These are phyloP conservation scores for Daphne laureola DNA, from an alignment of 441 rosid species.

Conservation along the genomic window DNA sequence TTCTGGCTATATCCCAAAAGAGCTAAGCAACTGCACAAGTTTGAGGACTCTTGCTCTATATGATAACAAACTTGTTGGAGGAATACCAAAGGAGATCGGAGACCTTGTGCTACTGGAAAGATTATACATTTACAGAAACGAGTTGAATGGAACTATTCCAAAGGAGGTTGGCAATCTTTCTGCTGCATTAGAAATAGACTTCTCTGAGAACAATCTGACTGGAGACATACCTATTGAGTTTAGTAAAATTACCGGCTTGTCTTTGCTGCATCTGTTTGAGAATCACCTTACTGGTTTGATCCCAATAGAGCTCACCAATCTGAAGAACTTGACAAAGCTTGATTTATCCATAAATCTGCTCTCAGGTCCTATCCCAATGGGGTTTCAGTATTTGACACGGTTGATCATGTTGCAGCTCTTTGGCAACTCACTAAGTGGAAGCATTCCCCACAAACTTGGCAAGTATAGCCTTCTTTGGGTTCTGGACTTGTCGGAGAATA, in stretches of 20 bases:
- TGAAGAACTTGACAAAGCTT: conserved; percentile 65
- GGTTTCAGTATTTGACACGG: conserved; percentile 57
- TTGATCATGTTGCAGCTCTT: conserved; percentile 75
- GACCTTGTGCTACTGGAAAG: conserved; percentile 34
- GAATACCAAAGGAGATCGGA: conserved; percentile 64
- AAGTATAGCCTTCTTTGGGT: conserved; percentile 64
- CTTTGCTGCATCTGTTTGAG: conserved; percentile 69
- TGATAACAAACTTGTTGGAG: conserved; percentile 65
- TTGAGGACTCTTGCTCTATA: conserved; percentile 63
- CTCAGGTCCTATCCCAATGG: conserved; percentile 66
- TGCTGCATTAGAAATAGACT: conserved; percentile 58
- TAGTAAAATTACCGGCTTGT: conserved; percentile 45
- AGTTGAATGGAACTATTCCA: conserved; percentile 72
- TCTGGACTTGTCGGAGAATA: conserved; percentile 74
- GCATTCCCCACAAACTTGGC: conserved; percentile 70
- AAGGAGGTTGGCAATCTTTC: conserved; percentile 73
- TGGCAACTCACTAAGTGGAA: conserved; percentile 54
- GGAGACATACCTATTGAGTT: conserved; percentile 79
- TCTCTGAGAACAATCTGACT: conserved; percentile 63
- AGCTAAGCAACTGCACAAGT: conserved; percentile 62
- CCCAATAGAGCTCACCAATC: conserved; percentile 54
- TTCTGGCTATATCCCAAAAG: conserved; percentile 65
- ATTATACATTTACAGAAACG: conserved; percentile 70
- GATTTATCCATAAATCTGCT: conserved; percentile 83
- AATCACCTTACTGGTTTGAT: conserved; percentile 65